A percentile compares a stretch with the other conserved stretches of the same genome.
These are phyloP conservation scores for Syzygium syzygioides DNA, from an alignment of 441 rosid genomes.

Conservation along the genomic window DNA sequence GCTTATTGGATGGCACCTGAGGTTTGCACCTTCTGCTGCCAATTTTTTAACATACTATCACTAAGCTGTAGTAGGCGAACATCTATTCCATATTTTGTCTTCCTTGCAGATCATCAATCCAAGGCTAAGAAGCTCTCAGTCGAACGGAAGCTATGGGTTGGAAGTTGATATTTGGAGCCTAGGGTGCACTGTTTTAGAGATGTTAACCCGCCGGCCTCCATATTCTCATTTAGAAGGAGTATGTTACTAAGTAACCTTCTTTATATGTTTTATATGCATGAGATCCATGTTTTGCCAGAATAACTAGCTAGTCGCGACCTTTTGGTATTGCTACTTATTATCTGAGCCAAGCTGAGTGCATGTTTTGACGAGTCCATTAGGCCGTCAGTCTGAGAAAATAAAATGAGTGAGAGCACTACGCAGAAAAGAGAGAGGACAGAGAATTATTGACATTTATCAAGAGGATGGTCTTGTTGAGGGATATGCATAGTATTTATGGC, in stretches of 20 bases:
- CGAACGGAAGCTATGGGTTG: not conserved
- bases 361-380: not conserved
- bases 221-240: not conserved
- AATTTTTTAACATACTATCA: not conserved
- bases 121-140: not conserved
- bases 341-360: not conserved
- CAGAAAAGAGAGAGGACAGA: not conserved
- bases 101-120: not conserved
- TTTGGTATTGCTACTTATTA: not conserved
- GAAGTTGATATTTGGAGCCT: slow-evolving; percentile 17
- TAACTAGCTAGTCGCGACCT: not conserved
- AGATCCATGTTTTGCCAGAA: not conserved
- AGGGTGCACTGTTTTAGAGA: slow-evolving; percentile 16
- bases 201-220: slow-evolving; percentile 5
- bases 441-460: not conserved
- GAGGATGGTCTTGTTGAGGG: not conserved
- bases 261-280: rapidly evolving
- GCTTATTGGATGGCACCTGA: slow-evolving; percentile 6
- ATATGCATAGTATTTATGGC: not conserved
- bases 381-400: rapidly evolving
- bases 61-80: not conserved
- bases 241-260: not conserved
- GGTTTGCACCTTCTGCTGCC: not conserved
- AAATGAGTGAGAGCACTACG: not conserved
- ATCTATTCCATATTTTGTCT: not conserved